Conservation (phyloP, 1,284 basidiomycete species). For the Ganoderma multipileum region DNA sequence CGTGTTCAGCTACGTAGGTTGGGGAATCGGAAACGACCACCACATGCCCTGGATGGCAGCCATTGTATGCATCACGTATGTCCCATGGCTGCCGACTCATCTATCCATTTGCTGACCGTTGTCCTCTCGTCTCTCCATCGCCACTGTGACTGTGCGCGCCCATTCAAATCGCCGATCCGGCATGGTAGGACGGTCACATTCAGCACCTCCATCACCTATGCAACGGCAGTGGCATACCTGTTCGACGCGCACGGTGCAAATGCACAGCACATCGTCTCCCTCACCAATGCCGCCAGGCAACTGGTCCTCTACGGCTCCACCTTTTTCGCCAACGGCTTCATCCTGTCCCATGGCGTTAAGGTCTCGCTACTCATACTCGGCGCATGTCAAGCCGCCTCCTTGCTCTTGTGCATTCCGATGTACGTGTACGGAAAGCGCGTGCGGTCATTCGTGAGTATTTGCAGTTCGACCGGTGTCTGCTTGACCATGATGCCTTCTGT, state of each 20-base stretch:
- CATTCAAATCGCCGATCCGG: not conserved
- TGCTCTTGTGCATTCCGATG: conserved; percentile 48
- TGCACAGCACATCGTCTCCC: conserved; percentile 49
- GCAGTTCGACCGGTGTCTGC: no score
- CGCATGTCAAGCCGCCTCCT: conserved; percentile 48
- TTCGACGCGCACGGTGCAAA: conserved; percentile 50
- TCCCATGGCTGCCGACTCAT: not conserved
- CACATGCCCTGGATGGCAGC: conserved; percentile 54
- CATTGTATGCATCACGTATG: conserved; percentile 49
- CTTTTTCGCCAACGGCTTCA: conserved; percentile 55
- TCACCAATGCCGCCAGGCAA: conserved; percentile 52
- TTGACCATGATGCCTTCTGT: not conserved
- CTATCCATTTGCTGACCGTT: not conserved
- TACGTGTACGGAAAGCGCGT: conserved; percentile 50
- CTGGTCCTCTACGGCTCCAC: conserved; percentile 52
- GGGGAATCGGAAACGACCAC: conserved; percentile 50
- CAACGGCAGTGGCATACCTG: conserved; percentile 51
- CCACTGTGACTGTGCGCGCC: no score
- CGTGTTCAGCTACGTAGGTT: conserved; percentile 53
- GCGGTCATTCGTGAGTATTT: conserved; percentile 45
- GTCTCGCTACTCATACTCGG: conserved; percentile 47
- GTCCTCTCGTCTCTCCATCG: no score
- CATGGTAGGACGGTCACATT: conserved; percentile 42
- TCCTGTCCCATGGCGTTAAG: conserved; percentile 44
- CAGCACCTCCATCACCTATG: conserved; percentile 48